These are phyloP conservation scores for Ophioceras dolichostomum DNA, from an alignment of 2,329 filamentous ascomycete genomes.

Conservation along the genomic window DNA sequence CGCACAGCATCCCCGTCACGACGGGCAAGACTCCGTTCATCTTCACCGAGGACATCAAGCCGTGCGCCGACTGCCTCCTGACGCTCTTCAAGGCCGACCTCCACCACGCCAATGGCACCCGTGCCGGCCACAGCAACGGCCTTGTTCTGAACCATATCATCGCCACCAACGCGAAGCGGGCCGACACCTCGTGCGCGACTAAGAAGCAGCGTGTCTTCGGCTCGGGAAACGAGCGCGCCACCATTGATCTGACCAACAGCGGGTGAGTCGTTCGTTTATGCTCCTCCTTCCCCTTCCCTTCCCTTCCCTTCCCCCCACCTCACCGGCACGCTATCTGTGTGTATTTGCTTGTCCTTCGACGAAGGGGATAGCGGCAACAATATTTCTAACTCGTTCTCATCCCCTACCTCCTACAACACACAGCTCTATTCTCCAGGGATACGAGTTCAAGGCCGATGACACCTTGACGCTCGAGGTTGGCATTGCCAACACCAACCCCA, in stretches of 20 bases:
- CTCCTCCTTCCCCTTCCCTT: neutral
- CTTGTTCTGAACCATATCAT: constrained; percentile 17
- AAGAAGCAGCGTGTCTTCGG: constrained; percentile 7
- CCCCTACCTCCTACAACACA: constrained; percentile 1
- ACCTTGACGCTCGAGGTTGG: constrained; percentile 6
- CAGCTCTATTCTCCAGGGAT: constrained; percentile 10
- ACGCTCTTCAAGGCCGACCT: constrained; percentile 14
- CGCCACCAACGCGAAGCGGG: constrained; percentile 7
- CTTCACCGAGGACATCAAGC: constrained; percentile 2
- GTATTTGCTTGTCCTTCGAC: no score
- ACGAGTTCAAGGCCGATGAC: constrained; percentile 8
- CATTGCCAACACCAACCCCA: constrained; percentile 10
- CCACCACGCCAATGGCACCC: constrained; percentile 15
- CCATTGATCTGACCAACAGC: constrained; percentile 10
- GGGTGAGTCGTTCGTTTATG: neutral
- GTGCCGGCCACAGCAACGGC: constrained; percentile 17
- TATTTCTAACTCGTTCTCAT: neutral
- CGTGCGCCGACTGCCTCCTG: constrained; percentile 13
- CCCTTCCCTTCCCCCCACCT: no score
- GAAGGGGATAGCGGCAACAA: no score
- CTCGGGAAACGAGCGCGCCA: constrained; percentile 12
- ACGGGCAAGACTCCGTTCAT: no score
- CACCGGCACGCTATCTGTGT: no score
- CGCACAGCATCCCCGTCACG: no score
- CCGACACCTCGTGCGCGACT: constrained; percentile 8